A percentile compares a stretch with the other conserved stretches of the same genome.
Evolutionary conservation across 2,329 filamentous ascomycete genomes (phyloP).

Genomic region (Annulohypoxylon truncatum): DNA sequence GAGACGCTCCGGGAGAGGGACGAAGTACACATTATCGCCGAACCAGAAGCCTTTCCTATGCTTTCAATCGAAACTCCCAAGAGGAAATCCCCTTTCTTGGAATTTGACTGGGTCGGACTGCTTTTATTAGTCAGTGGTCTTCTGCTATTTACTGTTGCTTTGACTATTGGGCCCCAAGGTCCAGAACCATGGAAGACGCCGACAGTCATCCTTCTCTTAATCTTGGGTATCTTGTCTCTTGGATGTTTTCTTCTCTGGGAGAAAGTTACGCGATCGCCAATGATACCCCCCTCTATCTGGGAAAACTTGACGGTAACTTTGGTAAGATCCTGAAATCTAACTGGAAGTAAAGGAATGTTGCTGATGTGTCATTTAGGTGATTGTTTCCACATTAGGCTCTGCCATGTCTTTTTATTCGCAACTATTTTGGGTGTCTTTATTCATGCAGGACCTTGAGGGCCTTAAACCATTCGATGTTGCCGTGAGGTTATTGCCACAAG

Average conservation of each 20-base stretch:
- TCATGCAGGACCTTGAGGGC: slow-evolving; percentile 49
- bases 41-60: slow-evolving; percentile 39
- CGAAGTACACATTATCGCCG: slow-evolving; percentile 36
- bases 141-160: slow-evolving; percentile 48
- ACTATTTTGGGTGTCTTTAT: slow-evolving; percentile 52
- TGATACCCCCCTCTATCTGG: slow-evolving; percentile 50
- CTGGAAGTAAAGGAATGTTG: background rate
- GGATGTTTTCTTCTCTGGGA: slow-evolving; percentile 51
- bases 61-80: slow-evolving; percentile 36
- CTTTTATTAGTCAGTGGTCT: slow-evolving; percentile 48
- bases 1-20: slow-evolving; percentile 32
- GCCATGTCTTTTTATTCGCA: slow-evolving; percentile 51
- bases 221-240: slow-evolving; percentile 46
- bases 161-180: slow-evolving; percentile 50
- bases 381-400: slow-evolving; percentile 47
- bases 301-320: slow-evolving; percentile 46
- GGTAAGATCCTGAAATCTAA: slow-evolving; percentile 34
- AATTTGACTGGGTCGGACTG: slow-evolving; percentile 50
- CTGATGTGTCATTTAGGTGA: slow-evolving; percentile 39
- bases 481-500: slow-evolving; percentile 50
- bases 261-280: slow-evolving; percentile 46
- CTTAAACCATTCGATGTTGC: slow-evolving; percentile 50
- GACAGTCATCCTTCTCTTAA: slow-evolving; percentile 50
- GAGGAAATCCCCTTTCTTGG: slow-evolving; percentile 33
- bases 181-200: slow-evolving; percentile 51